phyloP scores from a whole-genome alignment of 2,329 filamentous ascomycete genomes.

The Neurospora crassa region DNA sequence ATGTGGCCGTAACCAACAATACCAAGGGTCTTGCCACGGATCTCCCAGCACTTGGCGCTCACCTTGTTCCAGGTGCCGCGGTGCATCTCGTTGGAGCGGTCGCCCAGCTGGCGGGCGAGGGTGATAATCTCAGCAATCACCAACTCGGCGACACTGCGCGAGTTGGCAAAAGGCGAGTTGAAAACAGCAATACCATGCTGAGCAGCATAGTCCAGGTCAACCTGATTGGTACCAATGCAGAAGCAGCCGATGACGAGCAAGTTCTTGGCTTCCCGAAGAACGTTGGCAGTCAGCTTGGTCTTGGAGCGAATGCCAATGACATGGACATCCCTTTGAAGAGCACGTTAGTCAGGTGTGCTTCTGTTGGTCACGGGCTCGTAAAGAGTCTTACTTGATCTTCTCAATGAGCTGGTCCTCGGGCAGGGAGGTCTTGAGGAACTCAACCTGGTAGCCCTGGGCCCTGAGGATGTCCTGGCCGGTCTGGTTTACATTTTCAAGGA shows the following conservation, averaged over 20 bases:
- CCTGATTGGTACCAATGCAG: constrained; percentile 97
- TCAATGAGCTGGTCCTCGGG: constrained; percentile 90
- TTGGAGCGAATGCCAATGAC: constrained; percentile 98
- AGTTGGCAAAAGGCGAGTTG: constrained; percentile 98
- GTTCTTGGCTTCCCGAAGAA: constrained; percentile 84
- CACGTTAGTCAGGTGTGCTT: constrained; percentile 9
- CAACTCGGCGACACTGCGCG: constrained; percentile 88
- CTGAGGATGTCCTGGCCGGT: constrained; percentile 76
- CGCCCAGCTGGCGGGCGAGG: constrained; percentile 83
- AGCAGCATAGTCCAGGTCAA: constrained; percentile 76
- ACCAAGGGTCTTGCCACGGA: constrained; percentile 90
- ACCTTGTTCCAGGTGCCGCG: constrained; percentile 96
- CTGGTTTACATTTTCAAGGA: constrained; percentile 93
- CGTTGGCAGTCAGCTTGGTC: constrained; percentile 81
- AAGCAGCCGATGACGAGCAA: constrained; percentile 95
- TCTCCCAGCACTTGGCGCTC: constrained; percentile 93
- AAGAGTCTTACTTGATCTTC: constrained; percentile 69
- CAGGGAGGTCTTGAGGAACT: constrained; percentile 78
- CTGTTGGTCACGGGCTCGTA: background rate
- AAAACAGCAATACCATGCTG: constrained; percentile 89
- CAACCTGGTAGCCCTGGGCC: constrained; percentile 90
- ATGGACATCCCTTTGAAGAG: constrained; percentile 65
- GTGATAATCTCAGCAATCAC: constrained; percentile 91
- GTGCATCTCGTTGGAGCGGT: constrained; percentile 92
- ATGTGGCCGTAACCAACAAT: constrained; percentile 98